Base-by-base conservation (phyloP, 2,329 filamentous ascomycete species). In the Domatiomyces catenatus region DNA sequence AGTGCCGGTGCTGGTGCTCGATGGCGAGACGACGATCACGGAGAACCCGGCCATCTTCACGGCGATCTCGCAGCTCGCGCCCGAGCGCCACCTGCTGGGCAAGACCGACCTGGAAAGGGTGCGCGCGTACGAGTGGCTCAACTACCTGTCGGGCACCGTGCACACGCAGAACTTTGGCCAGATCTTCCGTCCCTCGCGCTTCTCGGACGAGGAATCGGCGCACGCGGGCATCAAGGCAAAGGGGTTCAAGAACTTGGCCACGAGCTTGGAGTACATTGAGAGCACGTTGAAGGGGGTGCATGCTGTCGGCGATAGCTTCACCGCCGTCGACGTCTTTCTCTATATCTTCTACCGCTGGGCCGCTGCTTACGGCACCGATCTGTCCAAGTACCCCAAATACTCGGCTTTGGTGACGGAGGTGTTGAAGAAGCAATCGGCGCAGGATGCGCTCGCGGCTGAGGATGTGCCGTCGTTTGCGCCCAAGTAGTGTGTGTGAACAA, bases 271-370 rank as follows among this genome's bases (percentile, higher is more conserved):
- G 12, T 49, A 48, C 12, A 58, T 65, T 39, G 63, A 66, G 19
- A 44, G 47, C 7, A 59, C 56, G 46, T 45, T 65, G 44, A 46
- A 26, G 5, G 57, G 53, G 8, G 18, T 53, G 5, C 48, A 60
- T 54, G 62, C 62, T 1, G 60, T 65, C 17, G 63, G 62, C 1
- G 52, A 54, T 10, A 15, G n/a, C 5, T 57, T 68, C 17, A 68
- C 65, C 5, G 64, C 56, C 8, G 65, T 64, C 5, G 66, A 67
- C 58, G 50, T 60, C 6, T 65, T 61, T 54, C 50, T 68, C 44
- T 62, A 63, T 50, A 57, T 64, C 6, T 62, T 66, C 43, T 65
- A 62, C 54, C 54, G 61, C 4, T 67, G 65, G 65, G 64, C 20
- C 26, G 18, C 17, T n/a, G 24, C 7, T 26, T 8, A 2, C 17